These are phyloP conservation scores for Mycosphaerelloides madeirae DNA, from an alignment of 2,329 filamentous ascomycete species.

Conservation along the genomic window DNA sequence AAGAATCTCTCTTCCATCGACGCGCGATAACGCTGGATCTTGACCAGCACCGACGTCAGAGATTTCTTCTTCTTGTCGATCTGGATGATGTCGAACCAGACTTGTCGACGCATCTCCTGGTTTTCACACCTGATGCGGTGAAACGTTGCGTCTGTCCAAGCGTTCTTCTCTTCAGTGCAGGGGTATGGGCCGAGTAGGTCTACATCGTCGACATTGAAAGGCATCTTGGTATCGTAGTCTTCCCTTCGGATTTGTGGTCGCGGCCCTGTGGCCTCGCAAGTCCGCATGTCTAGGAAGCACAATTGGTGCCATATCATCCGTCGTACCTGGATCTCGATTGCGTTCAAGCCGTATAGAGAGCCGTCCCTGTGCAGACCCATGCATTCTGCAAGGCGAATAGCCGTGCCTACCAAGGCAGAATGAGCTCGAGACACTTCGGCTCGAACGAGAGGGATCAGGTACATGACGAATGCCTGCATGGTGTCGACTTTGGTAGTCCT, in stretches of 20 bases:
- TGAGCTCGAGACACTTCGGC: conserved; percentile 68
- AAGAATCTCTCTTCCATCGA: conserved; percentile 63
- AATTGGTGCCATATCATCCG: conserved; percentile 73
- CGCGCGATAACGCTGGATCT: conserved; percentile 64
- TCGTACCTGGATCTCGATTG: conserved; percentile 66
- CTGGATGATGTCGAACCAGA: conserved; percentile 65
- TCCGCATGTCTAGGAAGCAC: conserved; percentile 70
- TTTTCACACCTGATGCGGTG: conserved; percentile 66
- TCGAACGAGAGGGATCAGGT: conserved; percentile 68
- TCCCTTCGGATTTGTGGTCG: conserved; percentile 66
- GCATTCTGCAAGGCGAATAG: conserved; percentile 69
- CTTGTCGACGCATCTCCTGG: conserved; percentile 65
- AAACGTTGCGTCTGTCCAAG: conserved; percentile 66
- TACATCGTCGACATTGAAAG: conserved; percentile 64
- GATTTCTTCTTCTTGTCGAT: conserved; percentile 59
- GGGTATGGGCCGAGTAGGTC: conserved; percentile 49
- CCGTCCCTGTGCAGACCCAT: conserved; percentile 73
- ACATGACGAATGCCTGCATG: conserved; percentile 72
- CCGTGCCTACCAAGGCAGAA: conserved; percentile 66
- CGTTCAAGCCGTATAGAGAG: conserved; percentile 58
- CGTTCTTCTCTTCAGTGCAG: conserved; percentile 44
- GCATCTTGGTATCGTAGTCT: conserved; percentile 70
- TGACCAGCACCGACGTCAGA: conserved; percentile 60
- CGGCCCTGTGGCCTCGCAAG: conserved; percentile 69
- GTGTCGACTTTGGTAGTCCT: conserved; percentile 69